Evolutionary conservation across 331 rosid species (phyloP), one percentile per base, ranked within the genome.

Genomic region (Malus hybrid): DNA sequence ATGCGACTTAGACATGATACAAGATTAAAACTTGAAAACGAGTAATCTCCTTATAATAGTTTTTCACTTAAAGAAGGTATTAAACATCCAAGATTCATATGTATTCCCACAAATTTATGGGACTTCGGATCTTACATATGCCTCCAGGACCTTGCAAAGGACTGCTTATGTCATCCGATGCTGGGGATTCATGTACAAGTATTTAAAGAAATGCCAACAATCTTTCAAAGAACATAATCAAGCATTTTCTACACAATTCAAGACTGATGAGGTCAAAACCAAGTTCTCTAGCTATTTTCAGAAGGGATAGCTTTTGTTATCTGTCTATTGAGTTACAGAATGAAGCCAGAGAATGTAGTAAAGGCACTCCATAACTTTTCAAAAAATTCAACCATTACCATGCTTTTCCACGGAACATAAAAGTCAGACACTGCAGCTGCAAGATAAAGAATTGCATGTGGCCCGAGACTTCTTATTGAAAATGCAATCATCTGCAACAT

Each of bases 371-470:
- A 29, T 34, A 28, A 75, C 63, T 68, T 32, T 52, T 60, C 10
- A 54, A 71, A 48, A 64, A 20, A 77, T 73, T 71, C 77, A 71
- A 74, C 71, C 61, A 72, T 80, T 88, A 94, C 99, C 99, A 94
- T 94, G 85, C 90, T 93, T 80, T 83, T 78, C 99, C 97, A 94
- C 67, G 97, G 99, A 77, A 91, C 96, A 76, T 94, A 94, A 79
- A 67, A 94, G 83, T 94, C 97, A 28, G 99, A 92, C 70, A 85
- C 99, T 32, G 99, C 99, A 67, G 99, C 99, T 46, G 97, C 97
- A 77, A 94, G 97, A 87, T 90, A 94, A 88, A 90, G 88, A 81
- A 94, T 80, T 78, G 86, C 91, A 70, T 77, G 68, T n/a, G 86
- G 80, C 34, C 97, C 93, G 33, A 87, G 67, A 65, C 83, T 68